Conservation (phyloP, 805 yeast species). For the Ogataea degrootiae region DNA sequence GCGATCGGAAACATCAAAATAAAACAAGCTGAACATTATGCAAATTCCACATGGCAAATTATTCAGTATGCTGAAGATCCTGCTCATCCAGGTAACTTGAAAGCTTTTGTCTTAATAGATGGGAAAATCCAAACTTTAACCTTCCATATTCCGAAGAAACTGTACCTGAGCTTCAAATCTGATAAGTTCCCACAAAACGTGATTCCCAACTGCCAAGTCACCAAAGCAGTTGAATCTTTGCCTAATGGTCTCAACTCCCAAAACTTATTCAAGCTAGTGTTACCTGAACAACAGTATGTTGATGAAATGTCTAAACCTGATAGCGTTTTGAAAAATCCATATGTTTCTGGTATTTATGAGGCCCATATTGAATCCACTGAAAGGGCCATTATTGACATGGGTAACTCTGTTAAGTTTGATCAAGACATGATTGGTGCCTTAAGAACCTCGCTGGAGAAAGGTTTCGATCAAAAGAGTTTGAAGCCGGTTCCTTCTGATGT, state of each 20-base stretch:
- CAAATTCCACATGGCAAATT: conserved; percentile 81
- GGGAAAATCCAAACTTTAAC: conserved; percentile 69
- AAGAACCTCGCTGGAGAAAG: conserved; percentile 79
- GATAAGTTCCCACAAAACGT: conserved; percentile 26
- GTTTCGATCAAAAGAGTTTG: conserved; percentile 65
- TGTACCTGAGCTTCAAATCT: conserved; percentile 63
- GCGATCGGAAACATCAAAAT: conserved; percentile 66
- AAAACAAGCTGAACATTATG: conserved; percentile 73
- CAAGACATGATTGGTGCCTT: conserved; percentile 73
- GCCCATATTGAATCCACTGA: conserved; percentile 61
- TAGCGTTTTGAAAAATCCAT: conserved; percentile 58
- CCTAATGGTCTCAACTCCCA: conserved; percentile 63
- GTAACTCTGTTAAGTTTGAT: conserved; percentile 66
- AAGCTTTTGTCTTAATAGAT: conserved; percentile 64
- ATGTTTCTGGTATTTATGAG: conserved; percentile 71
- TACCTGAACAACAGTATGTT: conserved; percentile 61
- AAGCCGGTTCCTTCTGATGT: conserved; percentile 40
- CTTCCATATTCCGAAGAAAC: conserved; percentile 67
- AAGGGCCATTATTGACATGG: conserved; percentile 74
- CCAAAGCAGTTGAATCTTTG: conserved; percentile 52
- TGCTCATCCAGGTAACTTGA: conserved; percentile 64
- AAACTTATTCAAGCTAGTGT: conserved; percentile 53
- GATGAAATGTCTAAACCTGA: conserved; percentile 54
- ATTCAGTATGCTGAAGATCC: conserved; percentile 60
- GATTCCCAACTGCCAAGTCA: conserved; percentile 50